Conservation (phyloP, 768 basidiomycete genomes). For the Mycena pura region DNA sequence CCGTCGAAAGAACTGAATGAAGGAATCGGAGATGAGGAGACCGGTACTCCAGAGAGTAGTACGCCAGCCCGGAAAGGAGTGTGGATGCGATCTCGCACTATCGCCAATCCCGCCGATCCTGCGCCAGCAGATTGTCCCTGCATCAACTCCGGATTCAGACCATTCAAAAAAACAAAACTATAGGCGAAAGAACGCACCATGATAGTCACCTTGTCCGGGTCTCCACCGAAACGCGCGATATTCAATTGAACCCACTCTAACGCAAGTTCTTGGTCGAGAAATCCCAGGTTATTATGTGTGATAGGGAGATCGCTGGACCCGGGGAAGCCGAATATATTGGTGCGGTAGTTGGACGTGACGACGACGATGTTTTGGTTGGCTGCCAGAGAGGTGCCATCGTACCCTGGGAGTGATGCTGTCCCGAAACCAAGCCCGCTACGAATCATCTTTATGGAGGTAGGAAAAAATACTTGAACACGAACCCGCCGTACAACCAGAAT, state of each 20-base stretch:
- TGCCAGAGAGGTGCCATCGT: not conserved
- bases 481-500: too few relatives aligned
- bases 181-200: conserved; percentile 12
- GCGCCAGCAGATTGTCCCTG: conserved; percentile 16
- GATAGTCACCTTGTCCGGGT: conserved; percentile 38
- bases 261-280: conserved; percentile 17
- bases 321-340: too few relatives aligned
- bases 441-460: too few relatives aligned
- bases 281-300: not conserved
- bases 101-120: not conserved
- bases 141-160: not conserved
- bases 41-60: conserved; percentile 4
- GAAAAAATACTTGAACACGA: too few relatives aligned
- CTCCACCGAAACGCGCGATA: conserved; percentile 44
- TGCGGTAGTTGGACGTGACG: not conserved
- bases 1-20: conserved; percentile 6
- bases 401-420: not conserved
- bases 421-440: not conserved
- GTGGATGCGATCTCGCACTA: not conserved
- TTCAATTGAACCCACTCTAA: conserved; percentile 48
- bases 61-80: conserved; percentile 11
- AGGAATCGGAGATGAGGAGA: not conserved
- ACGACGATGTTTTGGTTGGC: not conserved
- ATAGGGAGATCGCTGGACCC: not conserved
- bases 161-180: too few relatives aligned